Base-by-base conservation (phyloP, 2,329 filamentous ascomycete genomes). In the Fusarium sp. region DNA sequence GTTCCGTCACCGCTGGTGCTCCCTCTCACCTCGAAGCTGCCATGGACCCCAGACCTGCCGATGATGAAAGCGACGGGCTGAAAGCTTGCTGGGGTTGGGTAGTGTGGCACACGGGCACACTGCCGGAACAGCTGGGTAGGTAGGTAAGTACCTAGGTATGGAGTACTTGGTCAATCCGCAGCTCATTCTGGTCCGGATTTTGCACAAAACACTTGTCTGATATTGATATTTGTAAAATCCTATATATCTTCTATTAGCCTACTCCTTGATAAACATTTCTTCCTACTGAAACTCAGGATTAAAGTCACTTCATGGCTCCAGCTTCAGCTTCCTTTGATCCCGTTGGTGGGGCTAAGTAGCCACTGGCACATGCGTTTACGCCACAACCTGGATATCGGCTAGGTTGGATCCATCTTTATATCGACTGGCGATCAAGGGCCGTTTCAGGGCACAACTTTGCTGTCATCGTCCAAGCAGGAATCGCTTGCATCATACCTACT, bases 61-160 rank as follows among this genome's bases (percentile, higher is more conserved):
- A 70, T 70, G 67, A 70, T 70, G 60, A 68, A 70, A 69, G 42
- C 58, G 23, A 58, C 64, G 50, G 46, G 62, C 66, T 69, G 66
- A 68, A 69, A 70, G 67, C 67, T 69, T 70, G 56, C 56, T 69
- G 51, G 42, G 67, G n/a, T n/a, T n/a, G n/a, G n/a, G 67, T 64
- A 56, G 63, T 61, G 67, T 68, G 67, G 67, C 58, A 49, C 42
- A 46, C 58, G 27, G n/a, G n/a, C 23, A 46, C 42, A 49, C 42
- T 27, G 42, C 42, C 14, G 42, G 42, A 27, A 49, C 14, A 27
- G 42, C 42, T 49, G 14, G 42, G 20, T 27, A 38, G 4, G 7
- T 38, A 46, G 42, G 42, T 46, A 46, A 20, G 20, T 27, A 38
- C 8, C n/a, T 38, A 46, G 42, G 42, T 46, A 46, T 25, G 13